These are phyloP conservation scores for Agrocybe pediades DNA, from an alignment of 768 basidiomycete species.

Conservation along the genomic window DNA sequence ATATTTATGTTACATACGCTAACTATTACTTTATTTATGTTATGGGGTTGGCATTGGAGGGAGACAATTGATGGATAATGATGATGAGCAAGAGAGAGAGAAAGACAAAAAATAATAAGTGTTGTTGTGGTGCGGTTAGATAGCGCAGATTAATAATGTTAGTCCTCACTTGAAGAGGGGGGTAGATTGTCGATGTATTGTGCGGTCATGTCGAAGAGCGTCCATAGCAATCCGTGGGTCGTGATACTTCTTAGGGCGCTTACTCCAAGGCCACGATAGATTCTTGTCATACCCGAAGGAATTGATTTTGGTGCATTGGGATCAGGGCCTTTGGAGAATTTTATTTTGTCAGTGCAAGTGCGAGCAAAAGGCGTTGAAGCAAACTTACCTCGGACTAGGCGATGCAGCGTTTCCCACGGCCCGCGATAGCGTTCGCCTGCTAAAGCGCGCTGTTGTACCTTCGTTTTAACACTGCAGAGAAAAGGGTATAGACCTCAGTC, in stretches of 20 bases:
- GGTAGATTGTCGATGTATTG: conserved; percentile 69
- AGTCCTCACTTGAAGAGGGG: conserved; percentile 23
- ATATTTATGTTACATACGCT: conserved; percentile 28
- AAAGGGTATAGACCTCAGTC: conserved; percentile 11
- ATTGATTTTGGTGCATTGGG: conserved; percentile 76
- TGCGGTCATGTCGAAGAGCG: conserved; percentile 82
- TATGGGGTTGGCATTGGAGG: conserved; percentile 13
- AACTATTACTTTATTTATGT: conserved; percentile 30
- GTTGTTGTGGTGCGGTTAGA: conserved; percentile 11
- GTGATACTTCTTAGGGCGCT: conserved; percentile 91
- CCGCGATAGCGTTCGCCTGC: conserved; percentile 76
- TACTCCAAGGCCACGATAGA: conserved; percentile 94
- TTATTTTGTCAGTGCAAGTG: conserved; percentile 1
- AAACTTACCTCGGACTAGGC: conserved; percentile 75
- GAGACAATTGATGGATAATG: conserved; percentile 1
- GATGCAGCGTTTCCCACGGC: conserved; percentile 69
- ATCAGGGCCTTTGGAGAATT: conserved; percentile 63
- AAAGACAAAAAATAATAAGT: not conserved
- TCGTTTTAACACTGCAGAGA: conserved; percentile 79
- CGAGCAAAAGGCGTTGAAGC: not conserved
- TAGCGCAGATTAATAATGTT: conserved; percentile 20
- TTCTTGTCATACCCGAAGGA: conserved; percentile 72
- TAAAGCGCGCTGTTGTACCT: conserved; percentile 90
- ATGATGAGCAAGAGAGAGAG: too few relatives aligned
- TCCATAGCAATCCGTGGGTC: conserved; percentile 94